phyloP scores from a whole-genome alignment of 345 rosid genomes.

The Microcos paniculata region DNA sequence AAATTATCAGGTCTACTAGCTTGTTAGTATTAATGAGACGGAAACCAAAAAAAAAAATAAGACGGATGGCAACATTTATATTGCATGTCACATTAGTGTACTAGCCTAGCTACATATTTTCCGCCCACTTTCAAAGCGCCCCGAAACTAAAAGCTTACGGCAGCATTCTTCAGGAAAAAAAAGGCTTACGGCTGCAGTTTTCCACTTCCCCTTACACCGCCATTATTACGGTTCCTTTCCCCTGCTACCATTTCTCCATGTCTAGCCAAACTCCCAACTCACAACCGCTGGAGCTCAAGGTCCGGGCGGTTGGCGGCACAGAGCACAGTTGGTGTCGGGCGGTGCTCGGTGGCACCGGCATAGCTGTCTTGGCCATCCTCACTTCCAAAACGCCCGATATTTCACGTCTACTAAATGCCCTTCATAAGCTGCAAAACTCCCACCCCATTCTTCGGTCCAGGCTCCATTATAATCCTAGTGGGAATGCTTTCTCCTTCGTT shows the following conservation, averaged over 20 bases:
- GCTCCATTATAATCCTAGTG: slow-evolving; percentile 17
- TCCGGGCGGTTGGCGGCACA: slow-evolving; percentile 17
- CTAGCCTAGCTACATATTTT: too few species aligned
- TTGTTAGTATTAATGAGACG: too few species aligned
- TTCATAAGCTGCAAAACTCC: slow-evolving; percentile 24
- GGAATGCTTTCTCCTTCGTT: slow-evolving; percentile 23
- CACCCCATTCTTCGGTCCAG: slow-evolving; percentile 30
- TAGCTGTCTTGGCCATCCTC: slow-evolving; percentile 29
- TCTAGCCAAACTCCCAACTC: neutral
- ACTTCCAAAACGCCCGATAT: slow-evolving; percentile 8
- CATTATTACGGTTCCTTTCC: too few species aligned
- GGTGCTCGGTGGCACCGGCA: slow-evolving; percentile 37
- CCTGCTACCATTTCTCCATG: neutral
- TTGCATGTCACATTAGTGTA: too few species aligned
- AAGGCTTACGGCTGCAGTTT: too few species aligned
- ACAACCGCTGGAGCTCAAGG: neutral
- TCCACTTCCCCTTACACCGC: too few species aligned
- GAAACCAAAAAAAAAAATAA: too few species aligned
- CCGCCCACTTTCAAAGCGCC: too few species aligned
- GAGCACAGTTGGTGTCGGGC: slow-evolving; percentile 37
- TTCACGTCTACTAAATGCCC: slow-evolving; percentile 21
- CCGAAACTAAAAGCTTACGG: too few species aligned
- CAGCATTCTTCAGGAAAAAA: too few species aligned
- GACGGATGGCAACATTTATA: too few species aligned
- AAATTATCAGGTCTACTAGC: too few species aligned